Base-by-base conservation (phyloP, 140 eudicot species). In the Oenanthe javanica region DNA sequence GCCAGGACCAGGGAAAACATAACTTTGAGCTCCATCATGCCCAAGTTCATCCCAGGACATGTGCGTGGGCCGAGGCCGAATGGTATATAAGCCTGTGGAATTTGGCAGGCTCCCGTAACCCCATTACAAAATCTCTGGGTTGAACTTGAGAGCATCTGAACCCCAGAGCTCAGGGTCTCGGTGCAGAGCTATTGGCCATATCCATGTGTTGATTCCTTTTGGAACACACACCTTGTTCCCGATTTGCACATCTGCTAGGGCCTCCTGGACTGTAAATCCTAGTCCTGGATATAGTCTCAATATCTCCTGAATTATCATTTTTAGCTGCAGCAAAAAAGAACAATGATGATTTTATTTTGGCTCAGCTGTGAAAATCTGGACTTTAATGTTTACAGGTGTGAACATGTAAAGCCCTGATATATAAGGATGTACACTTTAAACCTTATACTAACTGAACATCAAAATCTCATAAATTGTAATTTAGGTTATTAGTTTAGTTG, bases 81-180 rank as follows among this genome's bases (percentile, higher is more conserved):
- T 0, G 89, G 89, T 82, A 86, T 80, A 81, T 86, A 86, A 47
- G 74, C 55, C 8, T 80, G 84, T 48, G 89, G 84, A 21, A 25
- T 5, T 63, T 80, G 80, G 86, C 89, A 86, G 1, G 89, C 86
- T 2, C 81, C 84, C 0, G 78, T 15, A 0, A 86, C 78, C 57
- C 89, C 89, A 23, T 86, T 86, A 9, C 69, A 82, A 61, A 86
- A 86, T 42, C 89, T 72, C 80, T 1, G 89, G 89, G 0, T 83
- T 86, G 82, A 82, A 86, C 6, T 80, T 4, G 25, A 52, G 64
- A 0, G 86, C 49, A 25, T 86, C 89, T 13, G 80, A 66, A 4
- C 89, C 89, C 89, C 89, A 86, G 0, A 76, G 64, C 21, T 83
- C 50, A 4, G 89, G 84, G 54, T 86, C 89, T 1, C 79, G 78